Base-by-base conservation (phyloP, 2,329 filamentous ascomycete genomes). In the Verruconis gallopava region DNA sequence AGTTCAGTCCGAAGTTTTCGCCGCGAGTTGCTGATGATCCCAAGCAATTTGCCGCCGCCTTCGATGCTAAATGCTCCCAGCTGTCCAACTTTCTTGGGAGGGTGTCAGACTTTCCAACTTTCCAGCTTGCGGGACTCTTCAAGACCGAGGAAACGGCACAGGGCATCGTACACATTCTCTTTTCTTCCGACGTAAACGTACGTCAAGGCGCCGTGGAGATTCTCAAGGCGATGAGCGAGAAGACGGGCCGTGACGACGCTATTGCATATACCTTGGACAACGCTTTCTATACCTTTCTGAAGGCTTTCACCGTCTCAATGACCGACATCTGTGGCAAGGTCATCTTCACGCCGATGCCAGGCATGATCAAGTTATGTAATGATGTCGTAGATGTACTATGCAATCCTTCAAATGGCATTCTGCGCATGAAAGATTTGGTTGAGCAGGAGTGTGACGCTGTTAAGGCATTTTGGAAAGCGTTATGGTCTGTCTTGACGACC, bases 161-260 rank as follows among this genome's bases (percentile, higher is more conserved):
- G 49, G 76, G 83, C 28, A 71, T 94, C 33, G 76, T 94, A 36
- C 79, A 81, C 3, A 72, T 85, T 14, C 74, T 95, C 4, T 77
- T 95, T 43, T 86, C 86, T 34, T 83, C 85, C 13, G 80, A 93
- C 50, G 68, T 81, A 43, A 72, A 78, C 44, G 79, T 91, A 22
- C 85, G 85, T 47, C 80, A 88, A 55, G 81, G 84, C 13, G 79
- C 83, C 1, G 73, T 88, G 4, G 81, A 86, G 49, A 66, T 96
- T 20, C 72, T 96, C 49, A 94, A 94, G 59, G 77, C 77, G 25
- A 75, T 89, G 51, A 91, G 84, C 25, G 74, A 73, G 5, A 77
- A 93, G 57, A 71, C 71, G 41, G 71, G 68, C 46, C 66, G 76
- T 43, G 63, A 70, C 47, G 75, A 79, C 48, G 76, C 75, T 13